A percentile compares a stretch with the other conserved stretches of the same genome.
These are phyloP conservation scores for Typha latifolia DNA, from an alignment of 176 grass and related monocot species.

Conservation along the genomic window DNA sequence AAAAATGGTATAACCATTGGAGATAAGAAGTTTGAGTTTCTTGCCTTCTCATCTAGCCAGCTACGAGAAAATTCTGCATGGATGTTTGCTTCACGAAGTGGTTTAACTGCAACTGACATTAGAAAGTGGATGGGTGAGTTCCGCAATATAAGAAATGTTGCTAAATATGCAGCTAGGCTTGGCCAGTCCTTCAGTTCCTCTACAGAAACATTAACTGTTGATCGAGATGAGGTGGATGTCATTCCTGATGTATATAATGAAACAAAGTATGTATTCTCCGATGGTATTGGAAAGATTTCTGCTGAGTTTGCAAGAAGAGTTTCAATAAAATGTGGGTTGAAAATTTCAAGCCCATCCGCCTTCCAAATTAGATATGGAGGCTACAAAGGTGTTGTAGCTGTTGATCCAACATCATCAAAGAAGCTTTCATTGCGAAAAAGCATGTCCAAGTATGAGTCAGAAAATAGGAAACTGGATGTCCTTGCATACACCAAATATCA, in stretches of 20 bases:
- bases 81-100: conserved; percentile 68
- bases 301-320: conserved; percentile 57
- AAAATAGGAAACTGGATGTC: conserved; percentile 70
- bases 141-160: conserved; percentile 62
- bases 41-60: conserved; percentile 95
- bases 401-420: conserved; percentile 47
- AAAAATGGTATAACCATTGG: conserved; percentile 67
- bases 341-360: conserved; percentile 55
- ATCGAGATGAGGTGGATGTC: conserved; percentile 32
- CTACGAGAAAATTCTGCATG: conserved; percentile 86
- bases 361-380: conserved; percentile 94
- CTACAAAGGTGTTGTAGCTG: conserved; percentile 80
- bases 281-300: conserved; percentile 91
- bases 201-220: conserved; percentile 63
- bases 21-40: conserved; percentile 79
- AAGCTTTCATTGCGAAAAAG: conserved; percentile 84
- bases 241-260: conserved; percentile 59
- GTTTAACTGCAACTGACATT: conserved; percentile 47
- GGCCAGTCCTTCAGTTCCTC: conserved; percentile 89
- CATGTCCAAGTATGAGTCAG: conserved; percentile 77
- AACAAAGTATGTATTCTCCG: conserved; percentile 62
- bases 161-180: conserved; percentile 89
- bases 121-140: conserved; percentile 88
- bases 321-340: conserved; percentile 58
- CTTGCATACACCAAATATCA: conserved; percentile 91